Base-by-base conservation (phyloP, 805 yeast species). In the Deakozyma indianensis region DNA sequence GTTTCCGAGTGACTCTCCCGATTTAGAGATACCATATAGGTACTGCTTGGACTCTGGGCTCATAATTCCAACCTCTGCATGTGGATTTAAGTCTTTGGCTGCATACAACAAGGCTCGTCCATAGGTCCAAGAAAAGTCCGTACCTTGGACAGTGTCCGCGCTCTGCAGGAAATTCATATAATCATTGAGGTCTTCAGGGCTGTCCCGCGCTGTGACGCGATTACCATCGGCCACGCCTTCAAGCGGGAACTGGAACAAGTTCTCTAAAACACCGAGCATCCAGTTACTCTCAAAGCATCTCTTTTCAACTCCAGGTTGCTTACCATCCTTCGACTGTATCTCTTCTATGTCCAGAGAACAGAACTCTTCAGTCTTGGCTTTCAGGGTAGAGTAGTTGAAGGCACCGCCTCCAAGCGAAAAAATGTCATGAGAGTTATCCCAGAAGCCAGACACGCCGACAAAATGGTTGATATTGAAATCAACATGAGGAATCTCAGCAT, bases 381-480 rank as follows among this genome's bases (percentile, higher is more conserved):
- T 21, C 3, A 47, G 38, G 29, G 14, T n/a, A 14, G 45, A 4
- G 32, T 46, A 47, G 24, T 50, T n/a, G 25, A 41, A 32, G 41
- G 38, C 38, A 14, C 41, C 20, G 41, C 71, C 67, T 3, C 67
- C 57, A 45, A 63, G 64, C 1, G 71, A 61, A 53, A 84, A 78
- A 1, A 75, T 54, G 44, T 65, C 66, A 11, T 63, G 54, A 0
- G 83, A 73, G 42, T 69, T 23, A 53, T 78, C 78, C 78, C 81
- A 77, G 55, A 77, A 77, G 3, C 82, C 83, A 48, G 81, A 75
- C 5, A 79, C 80, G 0, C 83, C 85, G 35, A 75, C 64, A 47
- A 79, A 78, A 47, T 70, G 72, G 50, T 74, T 71, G 27, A 71
- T 62, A 42, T 73, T 72, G 53, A 78, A 75, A 51, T 73, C 77